Conservation (phyloP, 495 filamentous ascomycete genomes). For the Lasiosphaeria hispida region DNA sequence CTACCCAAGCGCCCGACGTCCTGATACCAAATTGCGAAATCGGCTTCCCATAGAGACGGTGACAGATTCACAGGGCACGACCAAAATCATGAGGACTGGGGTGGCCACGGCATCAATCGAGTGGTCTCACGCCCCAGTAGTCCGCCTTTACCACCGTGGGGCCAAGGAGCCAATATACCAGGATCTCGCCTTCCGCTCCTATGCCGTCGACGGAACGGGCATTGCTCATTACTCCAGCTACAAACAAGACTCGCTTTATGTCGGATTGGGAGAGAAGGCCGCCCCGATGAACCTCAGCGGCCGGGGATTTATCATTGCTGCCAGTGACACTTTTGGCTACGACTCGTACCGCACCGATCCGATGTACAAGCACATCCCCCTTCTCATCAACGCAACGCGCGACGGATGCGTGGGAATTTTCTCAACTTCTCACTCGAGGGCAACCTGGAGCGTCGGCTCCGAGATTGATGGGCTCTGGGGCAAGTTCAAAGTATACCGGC, state of each 20-base stretch:
- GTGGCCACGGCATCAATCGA: no score
- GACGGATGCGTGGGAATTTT: constrained; percentile 55
- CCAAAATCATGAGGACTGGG: no score
- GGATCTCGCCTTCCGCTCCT: constrained; percentile 62
- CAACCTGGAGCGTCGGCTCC: constrained; percentile 63
- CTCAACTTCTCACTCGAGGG: constrained; percentile 61
- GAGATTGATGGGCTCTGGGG: constrained; percentile 68
- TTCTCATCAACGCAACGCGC: constrained; percentile 61
- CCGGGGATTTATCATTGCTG: constrained; percentile 61
- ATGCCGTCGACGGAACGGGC: constrained; percentile 56
- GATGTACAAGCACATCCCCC: constrained; percentile 69
- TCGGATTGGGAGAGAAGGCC: constrained; percentile 67
- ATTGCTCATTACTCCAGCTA: constrained; percentile 60
- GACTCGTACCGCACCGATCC: constrained; percentile 68
- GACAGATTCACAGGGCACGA: no score
- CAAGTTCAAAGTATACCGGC: constrained; percentile 59
- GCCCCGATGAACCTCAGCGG: constrained; percentile 70
- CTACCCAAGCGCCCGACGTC: no score
- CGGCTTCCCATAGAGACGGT: no score
- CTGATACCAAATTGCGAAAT: no score
- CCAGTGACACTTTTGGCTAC: constrained; percentile 68
- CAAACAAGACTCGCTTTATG: constrained; percentile 56
- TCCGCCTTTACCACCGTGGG: no score
- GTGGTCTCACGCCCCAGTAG: no score
- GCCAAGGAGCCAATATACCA: constrained; percentile 42